These are phyloP conservation scores for Skeletonema marinoi DNA, from an alignment of 108 stramenopile genomes.

Conservation along the genomic window DNA sequence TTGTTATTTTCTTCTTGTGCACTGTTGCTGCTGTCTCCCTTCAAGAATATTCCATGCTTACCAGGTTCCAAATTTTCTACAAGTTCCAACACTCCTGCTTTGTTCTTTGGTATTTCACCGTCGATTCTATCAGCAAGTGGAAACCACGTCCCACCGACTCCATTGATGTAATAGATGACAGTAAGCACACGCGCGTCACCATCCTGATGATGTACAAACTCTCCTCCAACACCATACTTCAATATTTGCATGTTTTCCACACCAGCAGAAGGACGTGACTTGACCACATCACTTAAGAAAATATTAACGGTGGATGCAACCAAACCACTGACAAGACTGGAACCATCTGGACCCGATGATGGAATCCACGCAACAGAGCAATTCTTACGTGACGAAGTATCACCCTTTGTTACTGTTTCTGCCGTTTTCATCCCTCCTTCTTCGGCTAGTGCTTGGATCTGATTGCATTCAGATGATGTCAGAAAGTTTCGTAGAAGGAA, in stretches of 20 bases:
- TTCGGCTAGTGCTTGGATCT: slow-evolving; percentile 11
- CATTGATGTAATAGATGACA: slow-evolving; percentile 69
- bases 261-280: slow-evolving; percentile 16
- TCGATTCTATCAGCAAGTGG: slow-evolving; percentile 47
- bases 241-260: slow-evolving; percentile 61
- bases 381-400: slow-evolving; percentile 8
- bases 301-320: slow-evolving; percentile 10
- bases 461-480: slow-evolving; percentile 29
- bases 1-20: slow-evolving; percentile 1
- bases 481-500: slow-evolving; percentile 44
- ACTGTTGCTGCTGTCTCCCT: slow-evolving; percentile 7
- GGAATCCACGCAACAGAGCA: slow-evolving; percentile 21
- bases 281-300: slow-evolving; percentile 9
- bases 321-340: slow-evolving; percentile 7
- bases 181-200: slow-evolving; percentile 46
- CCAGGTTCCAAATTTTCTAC: slow-evolving; percentile 10
- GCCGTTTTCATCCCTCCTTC: slow-evolving; percentile 14
- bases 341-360: background rate
- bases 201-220: slow-evolving; percentile 64
- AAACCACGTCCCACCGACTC: slow-evolving; percentile 70
- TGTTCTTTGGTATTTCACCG: slow-evolving; percentile 2
- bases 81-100: slow-evolving; percentile 11
- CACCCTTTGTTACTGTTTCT: slow-evolving; percentile 25
- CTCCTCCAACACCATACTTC: slow-evolving; percentile 53
- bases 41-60: slow-evolving; percentile 9